Conservation (phyloP, 768 basidiomycete genomes). For the Boletus patriciae region DNA sequence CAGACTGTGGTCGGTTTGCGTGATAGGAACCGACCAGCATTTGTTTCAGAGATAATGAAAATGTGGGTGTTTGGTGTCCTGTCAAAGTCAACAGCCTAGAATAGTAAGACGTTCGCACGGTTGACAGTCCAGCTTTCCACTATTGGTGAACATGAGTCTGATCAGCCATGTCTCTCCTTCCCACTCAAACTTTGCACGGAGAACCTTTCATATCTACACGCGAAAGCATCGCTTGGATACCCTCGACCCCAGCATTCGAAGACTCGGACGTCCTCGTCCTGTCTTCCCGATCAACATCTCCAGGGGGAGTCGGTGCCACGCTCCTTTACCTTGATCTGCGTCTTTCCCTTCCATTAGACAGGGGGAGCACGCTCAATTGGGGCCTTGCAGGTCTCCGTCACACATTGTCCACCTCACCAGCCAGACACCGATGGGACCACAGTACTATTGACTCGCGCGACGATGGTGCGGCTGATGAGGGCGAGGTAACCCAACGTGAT, state of each 20-base stretch:
- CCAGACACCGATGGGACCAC: slow-evolving; percentile 21
- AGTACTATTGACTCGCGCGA: slow-evolving; percentile 20
- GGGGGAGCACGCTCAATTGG: slow-evolving; percentile 22
- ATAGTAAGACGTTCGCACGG: too few species aligned
- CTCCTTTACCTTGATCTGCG: slow-evolving; percentile 29
- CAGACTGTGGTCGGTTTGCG: too few species aligned
- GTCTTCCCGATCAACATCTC: slow-evolving; percentile 27
- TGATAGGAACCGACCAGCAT: too few species aligned
- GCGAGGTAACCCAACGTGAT: slow-evolving; percentile 18
- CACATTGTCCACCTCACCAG: slow-evolving; percentile 20
- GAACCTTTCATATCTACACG: slow-evolving; percentile 22
- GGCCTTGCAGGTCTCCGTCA: slow-evolving; percentile 25
- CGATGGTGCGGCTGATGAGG: slow-evolving; percentile 18
- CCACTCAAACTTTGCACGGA: slow-evolving; percentile 8
- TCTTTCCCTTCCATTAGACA: slow-evolving; percentile 23
- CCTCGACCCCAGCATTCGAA: slow-evolving; percentile 19
- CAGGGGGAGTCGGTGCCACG: slow-evolving; percentile 10
- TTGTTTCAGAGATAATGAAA: too few species aligned
- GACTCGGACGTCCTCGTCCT: slow-evolving; percentile 30
- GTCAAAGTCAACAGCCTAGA: too few species aligned
- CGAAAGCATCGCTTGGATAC: slow-evolving; percentile 26
- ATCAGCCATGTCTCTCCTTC: too few species aligned
- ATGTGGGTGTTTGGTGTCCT: too few species aligned
- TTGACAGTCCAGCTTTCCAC: too few species aligned
- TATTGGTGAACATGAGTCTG: too few species aligned